These are phyloP conservation scores for Colletotrichum eremochloae DNA, from an alignment of 2,329 filamentous ascomycete species.

Conservation along the genomic window DNA sequence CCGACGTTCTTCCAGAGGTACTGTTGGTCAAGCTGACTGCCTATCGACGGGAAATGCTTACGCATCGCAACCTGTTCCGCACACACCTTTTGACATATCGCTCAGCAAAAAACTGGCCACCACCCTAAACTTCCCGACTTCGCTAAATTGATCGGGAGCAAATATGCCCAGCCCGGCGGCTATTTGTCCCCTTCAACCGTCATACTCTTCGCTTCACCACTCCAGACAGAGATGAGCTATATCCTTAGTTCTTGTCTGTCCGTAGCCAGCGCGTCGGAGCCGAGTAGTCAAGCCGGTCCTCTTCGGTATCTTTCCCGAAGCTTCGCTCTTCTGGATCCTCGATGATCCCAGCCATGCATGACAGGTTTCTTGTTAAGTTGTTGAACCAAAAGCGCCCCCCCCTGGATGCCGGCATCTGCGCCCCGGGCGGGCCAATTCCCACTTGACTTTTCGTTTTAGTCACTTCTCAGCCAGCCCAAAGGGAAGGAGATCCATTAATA, in stretches of 20 bases:
- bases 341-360: constrained; percentile 21
- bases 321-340: constrained; percentile 14
- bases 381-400: constrained; percentile 31
- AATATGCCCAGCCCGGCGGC: constrained; percentile 3
- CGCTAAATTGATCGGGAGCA: constrained; percentile 32
- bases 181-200: background rate
- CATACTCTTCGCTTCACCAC: background rate
- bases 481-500: constrained; percentile 15
- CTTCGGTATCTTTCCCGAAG: constrained; percentile 35
- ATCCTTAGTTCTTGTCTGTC: background rate
- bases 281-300: constrained; percentile 18
- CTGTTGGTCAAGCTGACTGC: constrained; percentile 24
- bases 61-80: background rate
- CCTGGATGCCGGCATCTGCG: constrained; percentile 39
- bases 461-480: constrained; percentile 19
- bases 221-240: background rate
- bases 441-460: constrained; percentile 32
- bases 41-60: constrained; percentile 22
- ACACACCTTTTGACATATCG: constrained; percentile 9
- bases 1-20: constrained; percentile 12
- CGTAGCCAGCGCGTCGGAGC: background rate
- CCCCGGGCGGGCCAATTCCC: constrained; percentile 38
- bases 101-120: constrained; percentile 33
- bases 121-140: constrained; percentile 36
- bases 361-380: constrained; percentile 35